Base-by-base conservation (phyloP, 2,329 filamentous ascomycete species). In the Penicillium concentricum region DNA sequence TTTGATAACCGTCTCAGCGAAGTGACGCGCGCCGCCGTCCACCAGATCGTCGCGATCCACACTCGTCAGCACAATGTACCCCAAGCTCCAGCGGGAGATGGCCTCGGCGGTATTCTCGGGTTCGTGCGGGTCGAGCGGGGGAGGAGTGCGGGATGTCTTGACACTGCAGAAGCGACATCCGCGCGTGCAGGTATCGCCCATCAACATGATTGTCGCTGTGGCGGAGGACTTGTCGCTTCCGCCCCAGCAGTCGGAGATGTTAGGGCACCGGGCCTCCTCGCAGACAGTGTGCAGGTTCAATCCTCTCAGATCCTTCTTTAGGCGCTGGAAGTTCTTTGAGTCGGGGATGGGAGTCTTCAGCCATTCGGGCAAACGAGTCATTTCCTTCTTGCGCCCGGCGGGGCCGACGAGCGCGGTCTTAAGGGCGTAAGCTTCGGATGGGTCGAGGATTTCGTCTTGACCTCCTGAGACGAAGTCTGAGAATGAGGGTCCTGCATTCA, bases 231-330 rank as follows among this genome's bases (percentile, higher is more conserved):
- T 96, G 74, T 89, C 86, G 71, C 82, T 86, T 34, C 94, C 94
- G 60, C 94, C 94, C 94, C 94, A 99, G 80, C 94, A 99, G 74
- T 97, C 93, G 61, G 89, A 92, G 59, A 99, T 96, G 76, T 99
- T 99, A 59, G 94, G 94, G 76, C 94, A 99, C 63, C 92, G 86
- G 1, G 94, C 94, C 79, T 99, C 94, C 78, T 99, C 94, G 76
- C 94, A 99, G 16, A 99, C 94, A 5, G 94, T 99, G 75, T 97
- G 92, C 55, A 99, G 81, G 56, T 90, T 89, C 58, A 99, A 78
- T 0, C 94, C 94, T 35, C 94, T 85, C 64, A 99, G 79, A 74
- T 99, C 94, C 62, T 89, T 87, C 81, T 96, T 97, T 76, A 99
- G 96, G 70, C 91, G 90, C 79, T 95, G 95, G 81, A 88, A 97